Base-by-base conservation (phyloP, 179 eudicot genomes). In the Corrigiola litoralis region DNA sequence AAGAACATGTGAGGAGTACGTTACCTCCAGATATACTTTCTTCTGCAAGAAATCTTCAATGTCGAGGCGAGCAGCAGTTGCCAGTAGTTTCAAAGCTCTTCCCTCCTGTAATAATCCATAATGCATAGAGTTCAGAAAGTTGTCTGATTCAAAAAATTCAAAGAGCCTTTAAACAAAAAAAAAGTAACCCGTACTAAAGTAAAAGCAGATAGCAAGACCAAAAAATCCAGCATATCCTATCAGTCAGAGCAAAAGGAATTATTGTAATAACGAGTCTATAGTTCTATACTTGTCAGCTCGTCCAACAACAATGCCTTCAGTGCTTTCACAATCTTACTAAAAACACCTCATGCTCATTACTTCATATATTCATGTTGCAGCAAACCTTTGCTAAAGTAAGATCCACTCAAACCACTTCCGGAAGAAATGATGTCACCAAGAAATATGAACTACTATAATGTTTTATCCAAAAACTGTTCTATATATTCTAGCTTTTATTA, bases 21-120 rank as follows among this genome's bases (percentile, higher is more conserved):
- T 74, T 33, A 62, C 99, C 99, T 90, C 99, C 57, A 94, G 72
- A 76, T 69, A 94, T 28, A 94, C 99, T 79, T 94, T 86, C 81
- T 94, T 94, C 81, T 90, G 97, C 86, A 94, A 67, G 74, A 94
- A 94, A 85, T 94, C 97, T 82, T 94, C 99, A 60, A 94, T 88
- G 74, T 94, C 99, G 37, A 88, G 95, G 73, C 99, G 84, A 58
- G 99, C 87, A 72, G 99, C 96, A 17, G 97, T 94, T 49, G 99
- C 96, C 13, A 94, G 82, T 61, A 90, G 75, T 72, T 94, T 94
- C 72, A 94, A 61, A 60, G 99, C 99, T 78, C 67, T 88, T 58
- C 99, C 99, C 36, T 90, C 99, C 97, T 94, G 79, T 73, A 75
- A 54, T 6, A 25, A 5, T 28, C 23, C 37, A 62, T 2, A 54